phyloP scores from a whole-genome alignment of 441 rosid genomes.

The Dalechampia spathulata region DNA sequence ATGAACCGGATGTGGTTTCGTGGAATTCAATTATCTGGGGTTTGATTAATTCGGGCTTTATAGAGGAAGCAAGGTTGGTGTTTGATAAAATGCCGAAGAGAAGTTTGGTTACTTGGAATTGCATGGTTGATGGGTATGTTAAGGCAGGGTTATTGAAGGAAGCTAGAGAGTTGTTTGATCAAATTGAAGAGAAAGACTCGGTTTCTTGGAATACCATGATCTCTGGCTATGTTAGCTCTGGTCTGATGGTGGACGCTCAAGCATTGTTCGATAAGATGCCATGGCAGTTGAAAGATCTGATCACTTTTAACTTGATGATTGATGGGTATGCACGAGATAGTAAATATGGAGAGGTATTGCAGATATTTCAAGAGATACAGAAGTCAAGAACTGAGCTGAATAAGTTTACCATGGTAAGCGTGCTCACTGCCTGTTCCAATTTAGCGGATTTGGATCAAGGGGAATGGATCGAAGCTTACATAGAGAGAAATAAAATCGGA shows the following conservation, averaged over 20 bases:
- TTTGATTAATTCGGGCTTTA: constrained; percentile 1
- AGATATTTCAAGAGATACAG: constrained; percentile 4
- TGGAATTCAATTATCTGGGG: constrained; percentile 11
- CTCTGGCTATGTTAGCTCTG: constrained; percentile 4
- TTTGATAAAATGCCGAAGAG: constrained; percentile 17
- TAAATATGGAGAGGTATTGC: too few species aligned
- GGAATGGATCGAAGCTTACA: neutral
- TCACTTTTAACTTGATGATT: constrained; percentile 16
- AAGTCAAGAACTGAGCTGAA: neutral
- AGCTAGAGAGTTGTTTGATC: constrained; percentile 12
- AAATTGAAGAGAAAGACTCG: constrained; percentile 8
- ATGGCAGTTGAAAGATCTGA: neutral
- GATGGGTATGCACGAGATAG: constrained; percentile 12
- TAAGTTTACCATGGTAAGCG: too few species aligned
- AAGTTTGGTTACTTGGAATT: constrained; percentile 17
- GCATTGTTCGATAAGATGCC: too few species aligned
- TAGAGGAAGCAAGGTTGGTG: constrained; percentile 7
- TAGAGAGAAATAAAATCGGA: neutral
- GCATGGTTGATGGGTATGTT: constrained; percentile 10
- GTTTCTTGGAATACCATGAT: constrained; percentile 16
- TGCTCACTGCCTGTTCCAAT: constrained; percentile 27
- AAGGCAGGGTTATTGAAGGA: neutral
- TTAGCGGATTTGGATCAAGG: constrained; percentile 40
- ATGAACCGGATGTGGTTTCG: constrained; percentile 11
- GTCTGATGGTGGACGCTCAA: too few species aligned